Percentiles rank a stretch among this genome's conserved stretches.
Evolutionary conservation across 2,329 filamentous ascomycete species (phyloP).

Genomic region (Pseudocercospora fijiensis): DNA sequence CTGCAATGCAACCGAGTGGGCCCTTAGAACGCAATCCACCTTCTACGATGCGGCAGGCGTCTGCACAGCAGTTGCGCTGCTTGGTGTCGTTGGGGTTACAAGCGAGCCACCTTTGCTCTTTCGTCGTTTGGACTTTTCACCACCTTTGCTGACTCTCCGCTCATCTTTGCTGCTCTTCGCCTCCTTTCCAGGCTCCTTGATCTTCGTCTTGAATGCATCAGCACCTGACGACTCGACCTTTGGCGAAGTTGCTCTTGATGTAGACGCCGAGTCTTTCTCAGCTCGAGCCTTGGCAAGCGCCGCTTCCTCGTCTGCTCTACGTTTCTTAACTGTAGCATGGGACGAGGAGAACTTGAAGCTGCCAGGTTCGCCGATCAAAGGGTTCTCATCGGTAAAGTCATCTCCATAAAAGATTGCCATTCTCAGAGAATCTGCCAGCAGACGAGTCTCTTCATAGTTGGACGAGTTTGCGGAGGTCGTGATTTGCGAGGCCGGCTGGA

Average conservation of each 20-base stretch:
- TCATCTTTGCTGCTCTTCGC: constrained; percentile 22
- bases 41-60: constrained; percentile 17
- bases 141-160: constrained; percentile 17
- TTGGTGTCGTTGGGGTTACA: constrained; percentile 26
- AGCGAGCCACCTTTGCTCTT: constrained; percentile 25
- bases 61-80: constrained; percentile 17
- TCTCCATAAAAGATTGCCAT: constrained; percentile 52
- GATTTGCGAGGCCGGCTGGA: constrained; percentile 28
- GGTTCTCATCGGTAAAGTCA: constrained; percentile 65
- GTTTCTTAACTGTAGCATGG: constrained; percentile 44
- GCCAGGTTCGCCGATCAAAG: constrained; percentile 62
- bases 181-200: constrained; percentile 16
- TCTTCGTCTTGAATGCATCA: constrained; percentile 25
- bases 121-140: constrained; percentile 24
- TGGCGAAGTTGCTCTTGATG: constrained; percentile 16
- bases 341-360: constrained; percentile 57
- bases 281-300: constrained; percentile 29
- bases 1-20: neutral
- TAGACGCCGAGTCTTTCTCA: constrained; percentile 20
- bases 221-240: constrained; percentile 10
- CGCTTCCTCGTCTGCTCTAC: constrained; percentile 40
- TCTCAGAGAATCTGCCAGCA: constrained; percentile 43
- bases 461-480: constrained; percentile 18
- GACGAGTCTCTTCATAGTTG: constrained; percentile 25
- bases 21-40: neutral